phyloP scores from a whole-genome alignment of 192 early-diverging fungal genomes.

The Coemansia sp. region DNA sequence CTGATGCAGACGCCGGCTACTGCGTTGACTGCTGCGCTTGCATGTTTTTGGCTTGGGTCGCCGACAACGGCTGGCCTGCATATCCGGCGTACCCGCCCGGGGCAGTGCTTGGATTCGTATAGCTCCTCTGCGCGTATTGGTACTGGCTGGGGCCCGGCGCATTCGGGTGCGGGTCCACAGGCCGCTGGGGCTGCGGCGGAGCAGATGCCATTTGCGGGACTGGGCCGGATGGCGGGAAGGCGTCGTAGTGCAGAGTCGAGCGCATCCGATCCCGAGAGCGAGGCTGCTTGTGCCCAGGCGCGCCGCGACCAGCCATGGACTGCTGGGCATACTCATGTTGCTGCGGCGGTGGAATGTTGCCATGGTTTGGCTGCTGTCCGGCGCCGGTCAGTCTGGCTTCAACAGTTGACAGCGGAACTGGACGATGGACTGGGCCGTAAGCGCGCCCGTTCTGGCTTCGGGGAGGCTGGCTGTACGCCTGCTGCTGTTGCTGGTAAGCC shows the following conservation, averaged over 20 bases:
- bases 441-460: constrained; percentile 1
- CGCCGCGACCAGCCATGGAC: background rate
- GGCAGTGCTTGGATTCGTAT: background rate
- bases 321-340: background rate
- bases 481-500: background rate
- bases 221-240: constrained; percentile 18
- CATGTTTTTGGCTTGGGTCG: constrained; percentile 38
- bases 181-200: constrained; percentile 31
- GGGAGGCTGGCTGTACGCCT: constrained; percentile 3
- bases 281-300: constrained; percentile 47
- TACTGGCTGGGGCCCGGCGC: constrained; percentile 11
- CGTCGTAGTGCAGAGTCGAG: constrained; percentile 46
- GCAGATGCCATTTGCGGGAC: constrained; percentile 1
- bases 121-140: constrained; percentile 1
- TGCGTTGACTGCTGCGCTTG: constrained; percentile 20
- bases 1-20: constrained; percentile 12
- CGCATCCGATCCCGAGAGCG: constrained; percentile 51
- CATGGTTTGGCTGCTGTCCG: constrained; percentile 11
- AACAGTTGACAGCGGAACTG: constrained; percentile 20
- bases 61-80: constrained; percentile 38
- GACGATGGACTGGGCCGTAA: constrained; percentile 29
- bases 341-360: background rate
- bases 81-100: background rate
- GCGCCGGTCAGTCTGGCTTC: constrained; percentile 5
- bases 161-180: constrained; percentile 4